Evolutionary conservation across 352 stramenopile species (phyloP), one percentile per base, ranked within the genome.

Genomic region (Phytophthora agathidicida): DNA sequence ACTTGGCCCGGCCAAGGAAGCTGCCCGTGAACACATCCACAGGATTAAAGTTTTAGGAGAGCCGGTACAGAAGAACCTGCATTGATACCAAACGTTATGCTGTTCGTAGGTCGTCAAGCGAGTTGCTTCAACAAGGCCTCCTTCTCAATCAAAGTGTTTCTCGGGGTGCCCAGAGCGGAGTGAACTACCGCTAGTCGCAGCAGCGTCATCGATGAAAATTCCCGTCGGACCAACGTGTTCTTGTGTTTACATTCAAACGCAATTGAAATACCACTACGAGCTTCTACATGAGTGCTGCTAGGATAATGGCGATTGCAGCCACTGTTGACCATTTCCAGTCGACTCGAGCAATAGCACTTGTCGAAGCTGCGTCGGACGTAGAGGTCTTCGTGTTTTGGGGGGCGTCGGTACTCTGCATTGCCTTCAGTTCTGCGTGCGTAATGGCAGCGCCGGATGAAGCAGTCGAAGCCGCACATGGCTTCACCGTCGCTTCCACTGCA

Each of bases 51-150:
- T 45, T 13, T 28, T 49, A n/a, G 44, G 11, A 57, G 39, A 67
- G 58, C 58, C 58, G 41, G 51, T 31, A 57, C 33, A 41, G n/a
- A n/a, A n/a, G n/a, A n/a, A n/a, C n/a, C n/a, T n/a, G n/a, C n/a
- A n/a, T n/a, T n/a, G n/a, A n/a, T n/a, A n/a, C n/a, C n/a, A 16
- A 38, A 60, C 24, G 58, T 62, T 62, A 39, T 35, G 35, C 50
- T 67, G 42, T 62, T 53, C 42, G 50, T 20, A 9, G 30, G 9
- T 19, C 19, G 5, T 2, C 27, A 37, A 37, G 19, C 6, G 13
- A n/a, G n/a, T n/a, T n/a, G n/a, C n/a, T n/a, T n/a, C n/a, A n/a
- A n/a, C n/a, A n/a, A n/a, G n/a, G n/a, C n/a, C n/a, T n/a, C n/a
- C n/a, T n/a, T n/a, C n/a, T n/a, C n/a, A n/a, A n/a, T n/a, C n/a